Evolutionary conservation across 805 yeast genomes (phyloP).

Genomic region (Metschnikowia continentalis): DNA sequence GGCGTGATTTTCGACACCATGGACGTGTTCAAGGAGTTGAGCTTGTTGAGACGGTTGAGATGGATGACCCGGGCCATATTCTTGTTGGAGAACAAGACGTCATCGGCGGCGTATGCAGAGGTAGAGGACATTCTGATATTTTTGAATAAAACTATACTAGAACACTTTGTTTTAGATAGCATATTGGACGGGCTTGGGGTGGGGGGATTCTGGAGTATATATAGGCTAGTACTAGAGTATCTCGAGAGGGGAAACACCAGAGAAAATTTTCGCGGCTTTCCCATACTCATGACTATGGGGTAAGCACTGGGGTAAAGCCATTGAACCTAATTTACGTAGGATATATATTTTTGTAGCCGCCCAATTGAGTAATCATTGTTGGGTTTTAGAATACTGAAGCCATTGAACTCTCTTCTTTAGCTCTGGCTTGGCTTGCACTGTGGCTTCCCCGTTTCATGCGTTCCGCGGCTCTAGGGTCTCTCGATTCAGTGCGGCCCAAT

Average conservation of each 20-base stretch:
- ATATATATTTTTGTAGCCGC: neutral
- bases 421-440: neutral
- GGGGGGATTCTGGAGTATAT: conserved; percentile 11
- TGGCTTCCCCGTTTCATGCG: neutral
- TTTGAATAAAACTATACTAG: conserved; percentile 6
- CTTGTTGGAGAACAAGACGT: conserved; percentile 59
- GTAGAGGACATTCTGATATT: conserved; percentile 20
- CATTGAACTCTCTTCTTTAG: neutral
- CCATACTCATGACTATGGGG: neutral
- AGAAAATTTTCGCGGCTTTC: conserved; percentile 15
- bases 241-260: conserved; percentile 6
- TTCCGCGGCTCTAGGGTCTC: conserved; percentile 2
- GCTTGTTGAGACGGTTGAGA: conserved; percentile 74
- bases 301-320: neutral
- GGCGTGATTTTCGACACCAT: conserved; percentile 75
- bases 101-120: conserved; percentile 33
- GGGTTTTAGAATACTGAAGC: neutral
- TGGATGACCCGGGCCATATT: conserved; percentile 69
- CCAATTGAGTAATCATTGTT: neutral
- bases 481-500: neutral
- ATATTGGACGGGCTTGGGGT: conserved; percentile 7
- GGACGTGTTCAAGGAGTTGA: conserved; percentile 75
- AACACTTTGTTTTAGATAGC: conserved; percentile 12
- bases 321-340: neutral
- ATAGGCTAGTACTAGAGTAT: conserved; percentile 8